Evolutionary conservation across 305 asterid species (phyloP).

Genomic region (Fraxinus paxiana): DNA sequence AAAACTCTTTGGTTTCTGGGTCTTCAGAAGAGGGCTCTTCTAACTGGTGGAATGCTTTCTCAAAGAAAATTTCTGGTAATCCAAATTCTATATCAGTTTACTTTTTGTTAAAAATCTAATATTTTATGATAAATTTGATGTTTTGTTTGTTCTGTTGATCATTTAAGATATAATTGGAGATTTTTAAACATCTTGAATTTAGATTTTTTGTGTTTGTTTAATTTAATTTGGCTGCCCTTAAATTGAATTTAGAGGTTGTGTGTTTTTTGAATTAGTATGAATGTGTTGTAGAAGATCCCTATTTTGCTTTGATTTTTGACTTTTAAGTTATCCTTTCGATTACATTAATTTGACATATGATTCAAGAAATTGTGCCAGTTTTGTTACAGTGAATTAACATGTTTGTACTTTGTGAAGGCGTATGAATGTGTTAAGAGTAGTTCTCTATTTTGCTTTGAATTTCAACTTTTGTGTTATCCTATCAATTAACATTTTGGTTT

Average conservation of each 20-base stretch:
- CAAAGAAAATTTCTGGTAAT: slow-evolving; percentile 54
- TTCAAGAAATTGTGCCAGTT: not conserved
- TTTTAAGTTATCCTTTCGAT: slow-evolving; percentile 7
- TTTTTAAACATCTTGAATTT: slow-evolving; percentile 5
- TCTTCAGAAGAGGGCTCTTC: slow-evolving; percentile 56
- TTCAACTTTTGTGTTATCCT: slow-evolving; percentile 4
- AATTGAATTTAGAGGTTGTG: slow-evolving; percentile 12
- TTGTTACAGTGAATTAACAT: not conserved
- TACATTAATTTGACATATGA: slow-evolving; percentile 8
- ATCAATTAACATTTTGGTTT: slow-evolving; percentile 4
- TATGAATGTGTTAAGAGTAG: slow-evolving; percentile 19
- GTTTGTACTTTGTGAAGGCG: slow-evolving; percentile 12
- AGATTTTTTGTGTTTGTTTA: not conserved
- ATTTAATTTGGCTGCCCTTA: slow-evolving; percentile 10
- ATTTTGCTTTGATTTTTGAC: slow-evolving; percentile 16
- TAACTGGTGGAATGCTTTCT: slow-evolving; percentile 68
- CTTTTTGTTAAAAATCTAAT: not conserved
- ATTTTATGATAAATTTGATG: not conserved
- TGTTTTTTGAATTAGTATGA: slow-evolving; percentile 12
- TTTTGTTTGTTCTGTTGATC: not conserved
- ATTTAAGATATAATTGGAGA: slow-evolving; percentile 4
- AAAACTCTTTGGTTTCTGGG: slow-evolving; percentile 41
- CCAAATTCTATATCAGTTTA: not conserved
- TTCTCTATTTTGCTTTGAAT: slow-evolving; percentile 31
- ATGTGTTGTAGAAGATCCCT: slow-evolving; percentile 33